Evolutionary conservation across 441 rosid species (phyloP).

Genomic region (Gossypium trilobum): DNA sequence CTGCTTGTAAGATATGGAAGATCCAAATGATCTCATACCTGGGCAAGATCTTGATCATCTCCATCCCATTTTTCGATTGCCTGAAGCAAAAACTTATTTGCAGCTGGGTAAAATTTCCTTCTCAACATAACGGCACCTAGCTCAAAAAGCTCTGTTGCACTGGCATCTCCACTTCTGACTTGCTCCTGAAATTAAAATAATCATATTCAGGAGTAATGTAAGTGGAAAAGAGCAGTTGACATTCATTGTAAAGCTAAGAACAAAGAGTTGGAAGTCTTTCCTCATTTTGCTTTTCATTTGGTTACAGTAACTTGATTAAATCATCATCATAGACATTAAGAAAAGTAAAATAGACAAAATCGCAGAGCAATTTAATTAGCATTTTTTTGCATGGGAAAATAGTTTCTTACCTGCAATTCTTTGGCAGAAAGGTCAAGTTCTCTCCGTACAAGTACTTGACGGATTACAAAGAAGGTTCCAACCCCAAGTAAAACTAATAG

Average conservation of each 20-base stretch:
- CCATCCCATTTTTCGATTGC: slow-evolving; percentile 97
- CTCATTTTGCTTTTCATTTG: not conserved
- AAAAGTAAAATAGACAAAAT: not conserved
- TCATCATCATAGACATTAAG: not conserved
- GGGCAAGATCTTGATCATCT: slow-evolving; percentile 94
- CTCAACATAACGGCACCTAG: slow-evolving; percentile 94
- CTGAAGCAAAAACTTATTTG: slow-evolving; percentile 69
- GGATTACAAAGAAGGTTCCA: slow-evolving; percentile 82
- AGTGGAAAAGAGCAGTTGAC: not conserved
- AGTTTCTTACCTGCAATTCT: slow-evolving; percentile 63
- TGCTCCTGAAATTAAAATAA: slow-evolving; percentile 54
- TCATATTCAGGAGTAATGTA: not conserved
- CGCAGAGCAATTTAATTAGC: not conserved
- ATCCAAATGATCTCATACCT: slow-evolving; percentile 34
- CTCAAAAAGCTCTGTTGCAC: slow-evolving; percentile 85
- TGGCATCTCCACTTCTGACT: slow-evolving; percentile 96
- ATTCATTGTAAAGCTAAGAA: not conserved
- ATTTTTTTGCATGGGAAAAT: not conserved
- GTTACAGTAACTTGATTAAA: not conserved
- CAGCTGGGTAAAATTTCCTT: slow-evolving; percentile 87
- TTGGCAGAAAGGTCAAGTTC: slow-evolving; percentile 97
- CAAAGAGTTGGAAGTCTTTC: not conserved
- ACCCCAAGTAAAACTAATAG: slow-evolving; percentile 76
- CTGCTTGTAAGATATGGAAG: slow-evolving; percentile 5
- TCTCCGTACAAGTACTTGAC: slow-evolving; percentile 90